Evolutionary conservation across 1,139 yeast species (phyloP).

Genomic region (Lodderomyces metapsilosis): DNA sequence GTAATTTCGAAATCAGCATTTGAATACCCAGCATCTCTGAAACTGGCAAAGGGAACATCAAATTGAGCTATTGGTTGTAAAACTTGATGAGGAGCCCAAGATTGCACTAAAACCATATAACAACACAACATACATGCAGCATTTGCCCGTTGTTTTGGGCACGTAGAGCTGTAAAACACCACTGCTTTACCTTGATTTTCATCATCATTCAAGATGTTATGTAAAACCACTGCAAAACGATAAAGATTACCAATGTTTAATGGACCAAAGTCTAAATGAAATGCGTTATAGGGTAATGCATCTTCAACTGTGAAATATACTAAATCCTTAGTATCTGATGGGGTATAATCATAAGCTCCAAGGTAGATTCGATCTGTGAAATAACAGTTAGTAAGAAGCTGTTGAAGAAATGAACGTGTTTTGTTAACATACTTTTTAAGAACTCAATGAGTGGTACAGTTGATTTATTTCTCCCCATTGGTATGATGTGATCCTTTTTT

Average conservation of each 20-base stretch:
- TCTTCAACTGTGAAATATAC: constrained; percentile 93
- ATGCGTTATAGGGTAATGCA: constrained; percentile 84
- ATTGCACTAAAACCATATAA: constrained; percentile 91
- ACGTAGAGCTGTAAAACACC: constrained; percentile 81
- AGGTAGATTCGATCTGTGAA: constrained; percentile 76
- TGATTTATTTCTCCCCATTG: constrained; percentile 12
- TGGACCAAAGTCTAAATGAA: constrained; percentile 96
- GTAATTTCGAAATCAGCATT: constrained; percentile 91
- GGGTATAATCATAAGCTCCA: constrained; percentile 82
- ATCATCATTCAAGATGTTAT: constrained; percentile 84
- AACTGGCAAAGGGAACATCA: constrained; percentile 91
- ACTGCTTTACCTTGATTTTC: constrained; percentile 85
- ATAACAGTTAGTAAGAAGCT: constrained; percentile 21
- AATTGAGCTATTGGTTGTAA: constrained; percentile 90
- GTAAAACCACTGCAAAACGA: constrained; percentile 91
- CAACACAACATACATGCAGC: constrained; percentile 94
- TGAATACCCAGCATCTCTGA: constrained; percentile 96
- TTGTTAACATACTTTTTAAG: constrained; percentile 46
- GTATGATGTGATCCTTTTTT: background rate
- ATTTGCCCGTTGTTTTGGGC: constrained; percentile 81
- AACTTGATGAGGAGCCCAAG: constrained; percentile 98
- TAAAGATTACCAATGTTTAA: constrained; percentile 89
- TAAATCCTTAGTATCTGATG: constrained; percentile 70
- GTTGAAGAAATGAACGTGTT: background rate
- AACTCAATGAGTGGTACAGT: constrained; percentile 44